These are phyloP conservation scores for Venturia carpophila DNA, from an alignment of 2,329 filamentous ascomycete species.

Conservation along the genomic window DNA sequence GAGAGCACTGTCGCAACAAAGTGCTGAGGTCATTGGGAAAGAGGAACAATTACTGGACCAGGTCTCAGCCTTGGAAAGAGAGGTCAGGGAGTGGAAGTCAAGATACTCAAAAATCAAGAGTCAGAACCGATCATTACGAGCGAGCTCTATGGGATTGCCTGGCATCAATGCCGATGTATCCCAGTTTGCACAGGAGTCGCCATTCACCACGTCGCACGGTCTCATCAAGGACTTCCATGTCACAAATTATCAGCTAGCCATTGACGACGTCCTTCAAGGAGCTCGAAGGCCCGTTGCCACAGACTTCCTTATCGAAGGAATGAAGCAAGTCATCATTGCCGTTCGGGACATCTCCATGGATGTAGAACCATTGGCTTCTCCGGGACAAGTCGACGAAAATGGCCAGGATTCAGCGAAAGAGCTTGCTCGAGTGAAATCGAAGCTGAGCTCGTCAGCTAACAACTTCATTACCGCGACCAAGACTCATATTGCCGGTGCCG, in stretches of 20 bases:
- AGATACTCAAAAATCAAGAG: constrained; percentile 84
- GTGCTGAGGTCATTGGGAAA: constrained; percentile 67
- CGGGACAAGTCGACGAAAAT: constrained; percentile 15
- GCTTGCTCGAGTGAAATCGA: constrained; percentile 64
- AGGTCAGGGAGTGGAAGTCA: constrained; percentile 83
- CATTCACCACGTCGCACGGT: constrained; percentile 63
- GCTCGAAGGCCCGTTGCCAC: constrained; percentile 63
- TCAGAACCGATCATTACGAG: constrained; percentile 71
- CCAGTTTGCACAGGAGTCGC: constrained; percentile 56
- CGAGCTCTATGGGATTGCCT: constrained; percentile 67
- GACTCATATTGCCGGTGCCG: constrained; percentile 75
- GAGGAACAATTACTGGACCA: constrained; percentile 71
- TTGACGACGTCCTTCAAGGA: constrained; percentile 78
- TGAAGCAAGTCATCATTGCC: constrained; percentile 76
- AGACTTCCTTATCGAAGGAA: constrained; percentile 68
- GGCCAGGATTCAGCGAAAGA: constrained; percentile 38
- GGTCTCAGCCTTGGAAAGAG: constrained; percentile 68
- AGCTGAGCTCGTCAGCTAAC: constrained; percentile 88
- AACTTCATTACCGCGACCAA: constrained; percentile 91
- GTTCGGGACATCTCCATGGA: constrained; percentile 81
- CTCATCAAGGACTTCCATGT: constrained; percentile 86
- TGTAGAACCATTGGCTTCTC: constrained; percentile 49
- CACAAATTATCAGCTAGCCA: constrained; percentile 87
- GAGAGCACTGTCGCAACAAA: constrained; percentile 75
- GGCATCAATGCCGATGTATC: constrained; percentile 53